These are phyloP conservation scores for Aspergillus carlsbadensis DNA, from an alignment of 495 filamentous ascomycete genomes.

Conservation along the genomic window DNA sequence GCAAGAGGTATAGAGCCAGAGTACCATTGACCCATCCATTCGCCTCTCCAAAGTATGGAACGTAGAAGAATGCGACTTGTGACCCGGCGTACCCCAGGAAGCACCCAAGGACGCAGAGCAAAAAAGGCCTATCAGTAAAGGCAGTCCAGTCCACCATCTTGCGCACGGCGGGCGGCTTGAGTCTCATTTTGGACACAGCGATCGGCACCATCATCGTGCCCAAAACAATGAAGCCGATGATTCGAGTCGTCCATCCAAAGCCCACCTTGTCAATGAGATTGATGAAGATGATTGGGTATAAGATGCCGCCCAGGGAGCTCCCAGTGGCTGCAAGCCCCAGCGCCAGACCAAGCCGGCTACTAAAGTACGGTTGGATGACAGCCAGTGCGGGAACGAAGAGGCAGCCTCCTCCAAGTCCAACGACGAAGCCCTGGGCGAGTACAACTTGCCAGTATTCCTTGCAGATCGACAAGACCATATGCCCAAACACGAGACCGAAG, in stretches of 20 bases:
- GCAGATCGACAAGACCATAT: conserved; percentile 46
- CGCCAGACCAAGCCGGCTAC: conserved; percentile 33
- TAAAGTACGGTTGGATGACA: conserved; percentile 41
- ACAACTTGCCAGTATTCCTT: conserved; percentile 37
- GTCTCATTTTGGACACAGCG: conserved; percentile 27
- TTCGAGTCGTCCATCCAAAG: conserved; percentile 52
- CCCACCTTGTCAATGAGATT: conserved; percentile 28
- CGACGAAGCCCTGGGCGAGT: conserved; percentile 34
- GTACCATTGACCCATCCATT: conserved; percentile 10
- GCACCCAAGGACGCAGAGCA: conserved; percentile 22
- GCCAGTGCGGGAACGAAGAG: conserved; percentile 41
- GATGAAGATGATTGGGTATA: conserved; percentile 53
- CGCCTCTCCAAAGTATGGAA: conserved; percentile 17
- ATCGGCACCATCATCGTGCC: conserved; percentile 35
- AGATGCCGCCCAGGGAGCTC: conserved; percentile 43
- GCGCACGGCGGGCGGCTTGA: conserved; percentile 14
- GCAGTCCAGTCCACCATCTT: conserved; percentile 27
- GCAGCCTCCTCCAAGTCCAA: conserved; percentile 36
- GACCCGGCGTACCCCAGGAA: conserved; percentile 21
- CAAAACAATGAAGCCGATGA: conserved; percentile 50
- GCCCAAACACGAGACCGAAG: conserved; percentile 38
- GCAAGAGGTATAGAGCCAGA: conserved; percentile 23
- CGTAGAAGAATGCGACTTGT: conserved; percentile 27
- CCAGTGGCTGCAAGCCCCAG: conserved; percentile 44
- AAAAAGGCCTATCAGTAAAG: conserved; percentile 30